phyloP scores from a whole-genome alignment of 306 rosid species.

The Trifolium fragiferum region DNA sequence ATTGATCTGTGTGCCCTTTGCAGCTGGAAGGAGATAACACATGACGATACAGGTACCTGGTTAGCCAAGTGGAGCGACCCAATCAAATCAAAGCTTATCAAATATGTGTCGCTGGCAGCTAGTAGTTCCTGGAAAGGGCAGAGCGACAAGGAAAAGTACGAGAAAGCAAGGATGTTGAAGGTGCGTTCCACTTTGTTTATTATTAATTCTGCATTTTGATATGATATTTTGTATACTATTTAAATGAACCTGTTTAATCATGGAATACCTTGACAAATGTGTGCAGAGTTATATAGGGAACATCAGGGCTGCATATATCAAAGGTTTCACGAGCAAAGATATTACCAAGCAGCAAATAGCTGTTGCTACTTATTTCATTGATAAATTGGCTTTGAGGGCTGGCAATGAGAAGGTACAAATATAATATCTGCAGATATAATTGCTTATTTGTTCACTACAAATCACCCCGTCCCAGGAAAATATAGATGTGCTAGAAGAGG shows the following conservation, averaged over 20 bases:
- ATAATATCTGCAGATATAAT: slow-evolving; percentile 19
- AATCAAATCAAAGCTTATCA: slow-evolving; percentile 76
- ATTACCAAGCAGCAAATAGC: slow-evolving; percentile 79
- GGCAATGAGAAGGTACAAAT: slow-evolving; percentile 90
- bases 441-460: neutral
- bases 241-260: slow-evolving; percentile 28
- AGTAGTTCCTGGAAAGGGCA: slow-evolving; percentile 94
- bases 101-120: slow-evolving; percentile 89
- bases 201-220: neutral
- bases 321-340: slow-evolving; percentile 79
- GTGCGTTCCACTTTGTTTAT: slow-evolving; percentile 43
- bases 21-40: slow-evolving; percentile 94
- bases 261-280: slow-evolving; percentile 32
- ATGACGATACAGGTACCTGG: slow-evolving; percentile 92
- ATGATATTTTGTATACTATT: slow-evolving; percentile 27
- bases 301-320: slow-evolving; percentile 85
- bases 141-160: slow-evolving; percentile 96
- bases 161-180: slow-evolving; percentile 95
- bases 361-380: slow-evolving; percentile 97
- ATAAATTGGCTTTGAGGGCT: slow-evolving; percentile 97
- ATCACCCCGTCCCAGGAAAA: too few species aligned
- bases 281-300: slow-evolving; percentile 79
- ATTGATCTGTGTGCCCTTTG: slow-evolving; percentile 38
- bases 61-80: slow-evolving; percentile 94
- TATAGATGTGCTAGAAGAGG: too few species aligned